Conservation (phyloP, 345 rosid genomes). For the Heritiera littoralis region DNA sequence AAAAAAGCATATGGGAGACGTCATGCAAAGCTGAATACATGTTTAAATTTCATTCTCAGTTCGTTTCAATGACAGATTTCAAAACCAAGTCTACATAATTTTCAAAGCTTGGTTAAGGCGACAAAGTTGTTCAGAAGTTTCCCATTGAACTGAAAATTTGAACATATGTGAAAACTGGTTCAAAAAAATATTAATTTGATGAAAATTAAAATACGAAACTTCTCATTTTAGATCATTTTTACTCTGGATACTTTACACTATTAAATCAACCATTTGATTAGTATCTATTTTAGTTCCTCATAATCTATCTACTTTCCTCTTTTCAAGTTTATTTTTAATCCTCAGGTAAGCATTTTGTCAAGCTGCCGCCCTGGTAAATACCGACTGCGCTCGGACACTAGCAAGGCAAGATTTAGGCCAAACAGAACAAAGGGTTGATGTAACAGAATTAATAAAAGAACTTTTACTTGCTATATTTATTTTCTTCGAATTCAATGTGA, state of each 20-base stretch:
- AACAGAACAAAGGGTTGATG: background rate
- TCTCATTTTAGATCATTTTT: too few species aligned
- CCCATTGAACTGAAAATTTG: background rate
- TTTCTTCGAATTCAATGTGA: conserved; percentile 1
- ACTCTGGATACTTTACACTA: too few species aligned
- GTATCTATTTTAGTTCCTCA: background rate
- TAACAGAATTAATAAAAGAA: background rate
- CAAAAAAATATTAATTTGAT: too few species aligned
- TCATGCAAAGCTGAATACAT: background rate
- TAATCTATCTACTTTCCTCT: background rate
- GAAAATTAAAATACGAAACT: too few species aligned
- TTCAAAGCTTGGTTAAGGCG: too few species aligned
- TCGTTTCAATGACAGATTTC: background rate
- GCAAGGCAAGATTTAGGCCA: background rate
- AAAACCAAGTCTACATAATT: background rate
- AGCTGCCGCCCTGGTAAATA: background rate
- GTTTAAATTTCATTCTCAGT: background rate
- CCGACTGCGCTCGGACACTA: background rate
- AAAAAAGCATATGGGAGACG: conserved; percentile 23
- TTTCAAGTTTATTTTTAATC: background rate
- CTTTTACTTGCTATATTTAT: background rate
- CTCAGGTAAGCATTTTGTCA: background rate
- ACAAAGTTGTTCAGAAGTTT: background rate
- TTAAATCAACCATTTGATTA: too few species aligned
- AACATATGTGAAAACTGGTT: background rate